Percentiles rank a stretch among this genome's conserved stretches.
phyloP scores from a whole-genome alignment of 1,284 basidiomycete species.

The Kwoniella shivajii region DNA sequence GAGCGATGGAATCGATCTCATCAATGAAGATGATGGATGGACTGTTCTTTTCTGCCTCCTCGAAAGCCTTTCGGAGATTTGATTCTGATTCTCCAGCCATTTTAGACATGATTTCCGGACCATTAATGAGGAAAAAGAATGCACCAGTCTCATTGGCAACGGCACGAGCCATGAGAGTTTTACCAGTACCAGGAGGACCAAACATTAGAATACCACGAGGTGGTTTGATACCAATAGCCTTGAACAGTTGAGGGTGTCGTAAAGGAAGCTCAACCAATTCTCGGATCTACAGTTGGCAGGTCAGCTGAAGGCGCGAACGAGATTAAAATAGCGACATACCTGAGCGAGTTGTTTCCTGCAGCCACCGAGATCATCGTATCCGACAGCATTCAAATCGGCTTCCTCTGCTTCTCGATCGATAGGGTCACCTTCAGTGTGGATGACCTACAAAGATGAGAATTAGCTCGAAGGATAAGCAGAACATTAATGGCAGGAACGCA shows the following conservation, averaged over 20 bases:
- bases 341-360: constrained; percentile 99
- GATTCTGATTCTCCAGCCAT: constrained; percentile 99
- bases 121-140: constrained; percentile 99
- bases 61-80: constrained; percentile 96
- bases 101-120: constrained; percentile 99
- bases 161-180: constrained; percentile 97
- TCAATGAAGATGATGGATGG: constrained; percentile 97
- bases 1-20: constrained; percentile 98
- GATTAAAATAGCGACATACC: constrained; percentile 41
- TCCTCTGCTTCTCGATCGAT: constrained; percentile 99
- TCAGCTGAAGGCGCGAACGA: too few species aligned
- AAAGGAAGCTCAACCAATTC: constrained; percentile 97
- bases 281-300: constrained; percentile 65
- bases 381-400: constrained; percentile 92
- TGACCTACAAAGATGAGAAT: constrained; percentile 30
- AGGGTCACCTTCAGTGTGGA: constrained; percentile 82
- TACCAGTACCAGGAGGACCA: constrained; percentile 95
- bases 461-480: constrained; percentile 34
- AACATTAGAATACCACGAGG: constrained; percentile 97
- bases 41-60: constrained; percentile 99
- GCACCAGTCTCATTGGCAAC: constrained; percentile 99
- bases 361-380: constrained; percentile 98
- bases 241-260: constrained; percentile 98
- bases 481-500: constrained; percentile 8
- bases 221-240: constrained; percentile 99